A percentile compares a stretch with the other conserved stretches of the same genome.
Conservation (phyloP, 441 rosid genomes). For the Pelargonium cotyledonis region DNA sequence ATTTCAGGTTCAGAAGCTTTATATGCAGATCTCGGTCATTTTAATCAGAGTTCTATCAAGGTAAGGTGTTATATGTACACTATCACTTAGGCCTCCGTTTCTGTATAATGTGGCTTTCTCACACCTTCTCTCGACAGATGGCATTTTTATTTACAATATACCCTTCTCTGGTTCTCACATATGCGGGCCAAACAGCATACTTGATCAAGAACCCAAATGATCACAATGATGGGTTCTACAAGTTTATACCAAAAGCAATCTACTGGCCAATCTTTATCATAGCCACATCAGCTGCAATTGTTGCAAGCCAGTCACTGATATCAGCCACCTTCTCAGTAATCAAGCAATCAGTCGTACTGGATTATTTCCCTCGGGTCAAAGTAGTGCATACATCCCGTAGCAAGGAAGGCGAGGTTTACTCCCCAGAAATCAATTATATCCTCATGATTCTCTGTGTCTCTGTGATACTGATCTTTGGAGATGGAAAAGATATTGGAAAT, state of each 20-base stretch:
- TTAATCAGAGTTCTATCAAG: conserved; percentile 56
- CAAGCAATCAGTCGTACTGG: conserved; percentile 68
- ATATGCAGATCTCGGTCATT: conserved; percentile 75
- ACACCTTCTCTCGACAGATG: conserved; percentile 32
- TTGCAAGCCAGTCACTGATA: conserved; percentile 65
- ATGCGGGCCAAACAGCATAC: conserved; percentile 68
- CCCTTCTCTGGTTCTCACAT: conserved; percentile 60
- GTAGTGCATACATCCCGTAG: conserved; percentile 55
- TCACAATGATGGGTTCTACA: conserved; percentile 57
- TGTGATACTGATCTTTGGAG: conserved; percentile 60
- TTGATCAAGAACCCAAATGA: conserved; percentile 52
- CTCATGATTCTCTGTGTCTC: conserved; percentile 63
- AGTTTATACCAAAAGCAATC: conserved; percentile 43
- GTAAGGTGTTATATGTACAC: conserved; percentile 18
- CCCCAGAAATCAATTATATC: conserved; percentile 61
- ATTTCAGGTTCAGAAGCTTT: conserved; percentile 57
- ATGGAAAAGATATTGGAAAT: conserved; percentile 62
- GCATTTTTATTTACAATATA: conserved; percentile 55
- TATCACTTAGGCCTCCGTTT: background rate
- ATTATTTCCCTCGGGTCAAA: conserved; percentile 65
- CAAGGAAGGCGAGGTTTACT: conserved; percentile 69
- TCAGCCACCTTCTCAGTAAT: conserved; percentile 67
- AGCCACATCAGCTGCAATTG: conserved; percentile 51
- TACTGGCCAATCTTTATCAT: conserved; percentile 64
- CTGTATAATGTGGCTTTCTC: conserved; percentile 6